These are phyloP conservation scores for Erysimum pusillum DNA, from an alignment of 441 rosid species.

Conservation along the genomic window DNA sequence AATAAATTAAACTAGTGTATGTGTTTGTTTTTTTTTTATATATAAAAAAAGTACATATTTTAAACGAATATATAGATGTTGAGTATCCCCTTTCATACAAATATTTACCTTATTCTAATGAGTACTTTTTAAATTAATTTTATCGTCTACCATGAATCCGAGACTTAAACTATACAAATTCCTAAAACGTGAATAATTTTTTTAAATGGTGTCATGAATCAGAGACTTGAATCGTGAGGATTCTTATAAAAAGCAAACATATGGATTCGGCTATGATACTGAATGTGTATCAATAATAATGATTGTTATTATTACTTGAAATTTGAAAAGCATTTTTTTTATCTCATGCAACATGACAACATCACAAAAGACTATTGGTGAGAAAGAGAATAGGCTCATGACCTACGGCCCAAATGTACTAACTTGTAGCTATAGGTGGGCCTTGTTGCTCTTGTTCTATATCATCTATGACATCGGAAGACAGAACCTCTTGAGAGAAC, in stretches of 20 bases:
- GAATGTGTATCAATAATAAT: background rate
- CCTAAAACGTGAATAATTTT: background rate
- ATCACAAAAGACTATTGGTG: slow-evolving; percentile 1
- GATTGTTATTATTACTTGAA: background rate
- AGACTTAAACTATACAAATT: background rate
- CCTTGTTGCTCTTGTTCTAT: slow-evolving; percentile 17
- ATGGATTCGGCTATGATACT: background rate
- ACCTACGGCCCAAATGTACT: slow-evolving; percentile 6
- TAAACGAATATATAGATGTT: background rate
- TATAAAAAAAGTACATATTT: background rate
- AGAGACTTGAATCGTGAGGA: background rate
- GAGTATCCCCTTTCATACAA: background rate
- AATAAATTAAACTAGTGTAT: background rate
- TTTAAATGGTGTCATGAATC: slow-evolving; percentile 3
- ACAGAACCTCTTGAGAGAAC: background rate
- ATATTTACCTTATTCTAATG: background rate
- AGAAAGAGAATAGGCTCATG: background rate
- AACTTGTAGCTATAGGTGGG: slow-evolving; percentile 2
- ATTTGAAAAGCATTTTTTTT: background rate
- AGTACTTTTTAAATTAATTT: background rate
- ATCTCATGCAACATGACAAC: background rate
- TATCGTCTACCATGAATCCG: background rate
- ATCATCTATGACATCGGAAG: background rate
- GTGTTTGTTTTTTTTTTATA: too few relatives aligned
- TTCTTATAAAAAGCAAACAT: background rate